Conservation (phyloP, 768 basidiomycete species). For the Suillus spraguei region DNA sequence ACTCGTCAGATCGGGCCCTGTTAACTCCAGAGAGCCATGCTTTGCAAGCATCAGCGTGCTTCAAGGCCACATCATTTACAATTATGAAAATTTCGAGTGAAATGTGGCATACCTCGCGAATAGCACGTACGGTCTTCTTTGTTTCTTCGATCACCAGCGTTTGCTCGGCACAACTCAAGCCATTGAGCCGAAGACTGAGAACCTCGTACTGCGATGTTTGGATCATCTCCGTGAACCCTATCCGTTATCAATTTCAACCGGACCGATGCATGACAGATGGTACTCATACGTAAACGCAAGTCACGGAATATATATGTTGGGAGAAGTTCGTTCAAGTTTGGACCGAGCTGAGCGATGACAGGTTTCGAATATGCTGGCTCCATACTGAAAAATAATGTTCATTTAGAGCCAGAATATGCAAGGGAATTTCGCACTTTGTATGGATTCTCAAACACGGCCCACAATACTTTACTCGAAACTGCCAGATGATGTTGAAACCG, state of each 20-base stretch:
- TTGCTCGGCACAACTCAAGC: background rate
- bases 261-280: background rate
- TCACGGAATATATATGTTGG: conserved; percentile 6
- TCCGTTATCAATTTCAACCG: conserved; percentile 5
- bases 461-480: conserved; percentile 32
- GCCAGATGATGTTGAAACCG: conserved; percentile 33
- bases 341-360: background rate
- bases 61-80: background rate
- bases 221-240: conserved; percentile 10
- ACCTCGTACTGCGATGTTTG: conserved; percentile 3
- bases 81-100: background rate
- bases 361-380: conserved; percentile 2
- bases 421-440: conserved; percentile 18
- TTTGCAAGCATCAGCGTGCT: conserved; percentile 31
- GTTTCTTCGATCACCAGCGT: background rate
- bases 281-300: conserved; percentile 4
- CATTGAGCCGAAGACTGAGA: conserved; percentile 6
- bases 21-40: conserved; percentile 27
- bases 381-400: background rate
- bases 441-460: conserved; percentile 28
- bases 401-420: conserved; percentile 18
- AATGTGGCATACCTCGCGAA: conserved; percentile 2
- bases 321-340: conserved; percentile 1
- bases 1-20: conserved; percentile 19
- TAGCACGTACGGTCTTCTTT: background rate